Base-by-base conservation (phyloP, 345 rosid genomes). In the Aquilaria sinensis region DNA sequence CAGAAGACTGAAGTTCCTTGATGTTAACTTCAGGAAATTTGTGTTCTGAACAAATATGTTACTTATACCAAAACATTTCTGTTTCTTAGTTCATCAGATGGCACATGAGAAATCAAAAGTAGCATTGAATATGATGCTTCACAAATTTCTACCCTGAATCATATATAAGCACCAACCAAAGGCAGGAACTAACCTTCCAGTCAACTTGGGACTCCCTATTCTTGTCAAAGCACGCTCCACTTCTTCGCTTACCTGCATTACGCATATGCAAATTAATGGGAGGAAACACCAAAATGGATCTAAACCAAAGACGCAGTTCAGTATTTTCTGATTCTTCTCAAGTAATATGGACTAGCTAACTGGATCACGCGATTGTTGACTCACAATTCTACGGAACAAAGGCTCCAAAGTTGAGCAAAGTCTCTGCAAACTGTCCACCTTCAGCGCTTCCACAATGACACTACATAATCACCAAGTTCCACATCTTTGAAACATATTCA, bases 371-470 rank as follows among this genome's bases (percentile, higher is more conserved):
- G 55, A 74, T 55, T 52, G 45, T 58, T 16, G 64, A 69, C 96
- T 84, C 75, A 93, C 96, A 72, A 93, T 88, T 86, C 79, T 79
- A 61, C 97, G 98, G 56, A 93, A 81, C 72, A 93, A 61, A 64
- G 98, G 98, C 81, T 93, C 98, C 87, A 93, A 76, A 50, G 97
- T 84, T 32, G 98, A 89, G 90, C 85, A 81, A 67, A 93, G 84
- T 68, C 87, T 83, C 73, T 93, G 97, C 73, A 87, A 67, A 73
- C 97, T 90, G 70, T 93, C 96, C 71, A 90, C 89, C 78, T 90
- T 93, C 82, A 93, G 78, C 66, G 97, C 97, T 79, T 90, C 98
- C 76, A 93, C 96, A 61, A 89, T 82, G 29, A 89, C 89, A 75
- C 98, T 92, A 84, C 80, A 81, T 48, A 69, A 47, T 56, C 30